Evolutionary conservation across 2,329 filamentous ascomycete species (phyloP), one percentile per base, ranked within the genome.

Genomic region (Pseudogymnoascus verrucosus): DNA sequence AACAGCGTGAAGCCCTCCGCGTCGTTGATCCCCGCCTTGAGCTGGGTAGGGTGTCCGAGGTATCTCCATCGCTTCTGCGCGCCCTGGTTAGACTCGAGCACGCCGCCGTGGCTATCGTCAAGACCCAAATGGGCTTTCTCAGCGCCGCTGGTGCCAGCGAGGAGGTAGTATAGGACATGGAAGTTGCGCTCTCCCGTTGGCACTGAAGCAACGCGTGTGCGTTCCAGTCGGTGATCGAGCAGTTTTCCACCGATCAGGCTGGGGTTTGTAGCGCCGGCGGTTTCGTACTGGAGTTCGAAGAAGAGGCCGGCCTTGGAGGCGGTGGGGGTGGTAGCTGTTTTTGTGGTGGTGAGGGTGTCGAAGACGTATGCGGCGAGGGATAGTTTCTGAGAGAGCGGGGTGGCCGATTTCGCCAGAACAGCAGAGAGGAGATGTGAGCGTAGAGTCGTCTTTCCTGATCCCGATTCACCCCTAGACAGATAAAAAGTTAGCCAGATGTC

Each of bases 1-100:
- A 99, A 98, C 62, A 98, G 88, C 73, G 96, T 91, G 76, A 99
- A 99, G 4, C 93, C 95, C 72, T 97, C 93, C 1, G 89, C 83
- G 72, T 99, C 95, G 71, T 99, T 97, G 74, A 99, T 93, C 64
- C 95, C 95, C 28, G 98, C 91, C 75, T 96, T 98, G 68, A 99
- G 83, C 76, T 99, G 95, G 0, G 93, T 97, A 0, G 93, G 95
- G 70, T 99, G 95, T 2, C 95, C 95, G 3, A 99, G 84, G 73
- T 96, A 99, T 74, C 92, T 90, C 95, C 95, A 99, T 76, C 95
- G 83, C 78, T 91, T 96, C 71, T 88, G 85, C n/a, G 67, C 62
- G 12, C 73, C 73, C 5, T 75, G 77, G 5, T 78, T 74, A 2
- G 80, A 75, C 21, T 78, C 77, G 28, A 87, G 83, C 21, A 87